Base-by-base conservation (phyloP, 371 early-diverging fungal species). In the Nematocida sp. region DNA sequence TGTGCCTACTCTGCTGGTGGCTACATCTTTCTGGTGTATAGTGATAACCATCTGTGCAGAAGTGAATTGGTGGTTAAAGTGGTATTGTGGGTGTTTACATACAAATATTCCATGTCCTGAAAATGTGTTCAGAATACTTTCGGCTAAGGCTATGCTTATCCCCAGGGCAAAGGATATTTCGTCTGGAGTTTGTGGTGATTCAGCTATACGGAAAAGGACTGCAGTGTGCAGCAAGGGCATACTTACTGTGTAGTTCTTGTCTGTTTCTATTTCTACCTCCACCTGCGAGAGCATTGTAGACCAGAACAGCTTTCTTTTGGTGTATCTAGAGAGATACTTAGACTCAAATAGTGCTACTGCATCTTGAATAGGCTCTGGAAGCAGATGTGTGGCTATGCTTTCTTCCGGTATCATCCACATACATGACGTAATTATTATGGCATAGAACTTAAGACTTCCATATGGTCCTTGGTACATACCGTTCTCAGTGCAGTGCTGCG, bases 371-470 rank as follows among this genome's bases (percentile, higher is more conserved):
- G 45, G 25, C 31, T 15, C 23, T 0, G 74, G 74, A 7, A 70
- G 17, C 19, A 15, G 19, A 11, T 32, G 23, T 5, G 7, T n/a
- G 31, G 32, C 21, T 32, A 70, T 13, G 13, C 27, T 49, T 27
- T 58, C 62, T 38, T 70, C 74, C 2, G 74, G 3, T 11, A 70
- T 61, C 3, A 61, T 58, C 74, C 74, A 70, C 49, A 70, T 55
- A 5, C 49, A 70, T 9, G 74, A 58, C 1, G 74, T 70, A 9
- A 61, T 61, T n/a, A 70, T 40, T 5, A 47, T 60, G 2, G 27
- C 47, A 35, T 70, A 60, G 47, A 70, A 70, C 32, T 19, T 38
- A 5, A n/a, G n/a, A 7, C 35, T 48, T 2, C 25, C 17, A 27
- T 70, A 54, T 19, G 2, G 19, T 11, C 13, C 23, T 49, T 49